Evolutionary conservation across 352 stramenopile genomes (phyloP).

Genomic region (Pythium rishiriense): DNA sequence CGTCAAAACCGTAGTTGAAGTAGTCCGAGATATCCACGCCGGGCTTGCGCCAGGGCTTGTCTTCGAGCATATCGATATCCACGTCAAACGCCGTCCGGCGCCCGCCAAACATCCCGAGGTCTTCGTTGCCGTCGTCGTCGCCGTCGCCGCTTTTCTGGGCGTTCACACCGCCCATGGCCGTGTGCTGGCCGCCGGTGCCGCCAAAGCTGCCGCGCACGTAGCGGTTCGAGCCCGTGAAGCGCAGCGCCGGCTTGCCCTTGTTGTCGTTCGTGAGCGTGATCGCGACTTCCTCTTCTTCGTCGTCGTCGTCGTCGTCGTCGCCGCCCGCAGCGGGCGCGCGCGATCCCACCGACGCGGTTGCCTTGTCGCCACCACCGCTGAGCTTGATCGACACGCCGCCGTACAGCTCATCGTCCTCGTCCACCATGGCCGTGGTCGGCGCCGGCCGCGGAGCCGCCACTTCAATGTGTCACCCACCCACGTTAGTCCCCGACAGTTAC

Average conservation of each 20-base stretch:
- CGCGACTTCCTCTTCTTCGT: conserved; percentile 83
- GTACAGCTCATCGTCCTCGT: conserved; percentile 81
- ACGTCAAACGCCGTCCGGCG: conserved; percentile 90
- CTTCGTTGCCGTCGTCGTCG: conserved; percentile 53
- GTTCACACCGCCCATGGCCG: conserved; percentile 20
- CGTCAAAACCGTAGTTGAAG: conserved; percentile 94
- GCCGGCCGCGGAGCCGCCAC: conserved; percentile 3
- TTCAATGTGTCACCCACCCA: background rate
- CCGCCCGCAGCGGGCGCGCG: conserved; percentile 2
- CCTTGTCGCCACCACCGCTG: conserved; percentile 30
- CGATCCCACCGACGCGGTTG: background rate
- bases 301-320: conserved; percentile 76
- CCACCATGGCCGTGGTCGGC: conserved; percentile 25
- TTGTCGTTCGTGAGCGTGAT: conserved; percentile 75
- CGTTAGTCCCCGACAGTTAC: background rate
- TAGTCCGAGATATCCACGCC: conserved; percentile 93
- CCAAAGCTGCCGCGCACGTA: conserved; percentile 70
- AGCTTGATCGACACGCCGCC: conserved; percentile 77
- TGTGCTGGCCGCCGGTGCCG: conserved; percentile 36
- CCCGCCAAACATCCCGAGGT: conserved; percentile 75
- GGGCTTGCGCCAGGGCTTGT: conserved; percentile 90
- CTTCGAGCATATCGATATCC: conserved; percentile 90
- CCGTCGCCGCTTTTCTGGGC: conserved; percentile 28
- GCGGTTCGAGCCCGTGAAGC: conserved; percentile 77
- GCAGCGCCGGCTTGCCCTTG: conserved; percentile 72